A percentile compares a stretch with the other conserved stretches of the same genome.
Conservation (phyloP, 805 yeast genomes). For the Ogataea henricii region DNA sequence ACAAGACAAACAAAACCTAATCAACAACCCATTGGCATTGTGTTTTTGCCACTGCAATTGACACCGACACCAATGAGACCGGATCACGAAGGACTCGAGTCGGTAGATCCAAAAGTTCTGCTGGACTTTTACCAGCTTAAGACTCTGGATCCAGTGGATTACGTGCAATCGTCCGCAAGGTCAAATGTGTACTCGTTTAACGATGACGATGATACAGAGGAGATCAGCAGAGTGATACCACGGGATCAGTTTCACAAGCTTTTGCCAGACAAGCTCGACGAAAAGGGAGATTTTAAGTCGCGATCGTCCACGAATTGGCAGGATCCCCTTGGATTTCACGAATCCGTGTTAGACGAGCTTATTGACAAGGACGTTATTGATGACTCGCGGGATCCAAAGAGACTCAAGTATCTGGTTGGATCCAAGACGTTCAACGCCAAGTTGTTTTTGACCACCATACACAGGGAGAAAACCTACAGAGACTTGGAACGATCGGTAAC, state of each 20-base stretch:
- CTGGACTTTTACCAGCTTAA: conserved; percentile 45
- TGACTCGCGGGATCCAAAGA: conserved; percentile 39
- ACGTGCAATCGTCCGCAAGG: conserved; percentile 24
- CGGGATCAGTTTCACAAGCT: conserved; percentile 28
- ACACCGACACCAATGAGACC: neutral
- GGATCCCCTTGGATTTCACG: conserved; percentile 62
- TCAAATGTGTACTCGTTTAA: conserved; percentile 16
- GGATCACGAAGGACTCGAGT: neutral
- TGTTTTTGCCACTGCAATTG: neutral
- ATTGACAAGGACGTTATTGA: conserved; percentile 42
- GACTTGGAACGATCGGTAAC: conserved; percentile 51
- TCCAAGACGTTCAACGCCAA: conserved; percentile 61
- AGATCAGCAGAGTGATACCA: conserved; percentile 21
- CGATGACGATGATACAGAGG: conserved; percentile 13
- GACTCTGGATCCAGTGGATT: conserved; percentile 42
- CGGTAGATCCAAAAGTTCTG: conserved; percentile 20
- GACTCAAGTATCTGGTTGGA: conserved; percentile 49
- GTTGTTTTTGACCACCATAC: conserved; percentile 55
- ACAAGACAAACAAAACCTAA: neutral
- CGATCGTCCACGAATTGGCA: conserved; percentile 8
- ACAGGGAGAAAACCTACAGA: conserved; percentile 53
- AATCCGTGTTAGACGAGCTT: conserved; percentile 45
- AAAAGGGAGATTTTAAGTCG: neutral
- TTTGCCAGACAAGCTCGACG: conserved; percentile 23
- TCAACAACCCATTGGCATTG: too few relatives aligned